These are phyloP conservation scores for Austroboletus niveus DNA, from an alignment of 1,284 basidiomycete genomes.

Conservation along the genomic window DNA sequence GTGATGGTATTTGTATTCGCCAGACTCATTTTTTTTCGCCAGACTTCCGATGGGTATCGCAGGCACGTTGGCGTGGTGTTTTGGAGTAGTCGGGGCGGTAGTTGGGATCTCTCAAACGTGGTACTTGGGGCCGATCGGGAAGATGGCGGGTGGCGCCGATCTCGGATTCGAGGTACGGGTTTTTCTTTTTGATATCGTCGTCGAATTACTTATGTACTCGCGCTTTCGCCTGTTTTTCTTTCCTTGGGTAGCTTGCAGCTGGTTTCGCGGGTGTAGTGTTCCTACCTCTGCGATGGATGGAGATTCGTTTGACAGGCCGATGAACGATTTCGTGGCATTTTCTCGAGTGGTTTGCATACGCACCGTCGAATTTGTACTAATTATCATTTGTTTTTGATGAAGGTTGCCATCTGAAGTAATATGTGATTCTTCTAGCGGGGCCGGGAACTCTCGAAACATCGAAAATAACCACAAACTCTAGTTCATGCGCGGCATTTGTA, in stretches of 20 bases:
- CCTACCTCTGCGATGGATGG: slow-evolving; percentile 42
- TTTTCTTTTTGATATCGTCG: background rate
- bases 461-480: too few relatives aligned
- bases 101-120: slow-evolving; percentile 50
- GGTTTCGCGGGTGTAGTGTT: slow-evolving; percentile 42
- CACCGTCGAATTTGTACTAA: too few relatives aligned
- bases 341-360: too few relatives aligned
- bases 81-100: slow-evolving; percentile 47
- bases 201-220: too few relatives aligned
- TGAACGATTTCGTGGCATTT: slow-evolving; percentile 13
- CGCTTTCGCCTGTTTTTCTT: background rate
- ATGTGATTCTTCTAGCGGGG: too few relatives aligned
- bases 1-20: slow-evolving; percentile 19
- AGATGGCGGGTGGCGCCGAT: slow-evolving; percentile 45
- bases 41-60: slow-evolving; percentile 57
- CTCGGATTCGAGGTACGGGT: slow-evolving; percentile 52
- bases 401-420: too few relatives aligned
- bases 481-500: too few relatives aligned
- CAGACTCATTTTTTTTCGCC: too few relatives aligned
- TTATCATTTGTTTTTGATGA: too few relatives aligned
- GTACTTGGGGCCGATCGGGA: slow-evolving; percentile 53
- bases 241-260: slow-evolving; percentile 38
- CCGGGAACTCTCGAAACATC: too few relatives aligned
- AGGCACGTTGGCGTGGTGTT: slow-evolving; percentile 47
- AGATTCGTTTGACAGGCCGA: slow-evolving; percentile 42